Conservation (phyloP, 306 rosid species). For the Cucurbita moschata region DNA sequence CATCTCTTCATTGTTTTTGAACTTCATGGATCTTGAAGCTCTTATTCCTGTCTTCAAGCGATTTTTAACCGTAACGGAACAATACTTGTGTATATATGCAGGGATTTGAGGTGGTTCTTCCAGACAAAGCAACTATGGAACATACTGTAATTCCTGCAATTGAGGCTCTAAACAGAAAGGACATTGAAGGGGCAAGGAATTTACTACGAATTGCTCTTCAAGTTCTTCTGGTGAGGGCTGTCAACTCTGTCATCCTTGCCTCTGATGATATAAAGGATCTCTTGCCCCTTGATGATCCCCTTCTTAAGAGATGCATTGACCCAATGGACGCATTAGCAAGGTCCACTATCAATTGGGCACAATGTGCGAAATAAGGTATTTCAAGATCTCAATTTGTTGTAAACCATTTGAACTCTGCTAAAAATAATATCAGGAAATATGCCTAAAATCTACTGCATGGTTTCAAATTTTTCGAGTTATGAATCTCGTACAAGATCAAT, state of each 20-base stretch:
- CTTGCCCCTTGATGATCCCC: slow-evolving; percentile 44
- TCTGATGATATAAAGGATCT: slow-evolving; percentile 45
- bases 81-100: background rate
- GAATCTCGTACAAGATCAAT: background rate
- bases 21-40: background rate
- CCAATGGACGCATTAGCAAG: slow-evolving; percentile 32
- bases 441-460: background rate
- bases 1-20: background rate
- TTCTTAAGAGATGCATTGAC: slow-evolving; percentile 28
- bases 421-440: background rate
- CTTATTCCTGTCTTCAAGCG: background rate
- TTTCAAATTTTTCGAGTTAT: background rate
- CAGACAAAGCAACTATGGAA: slow-evolving; percentile 67
- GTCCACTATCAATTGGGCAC: slow-evolving; percentile 32
- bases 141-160: slow-evolving; percentile 52
- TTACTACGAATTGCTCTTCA: slow-evolving; percentile 60
- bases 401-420: background rate
- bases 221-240: slow-evolving; percentile 66
- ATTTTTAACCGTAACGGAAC: background rate
- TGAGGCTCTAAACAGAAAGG: slow-evolving; percentile 60
- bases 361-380: slow-evolving; percentile 11
- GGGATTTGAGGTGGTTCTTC: slow-evolving; percentile 72
- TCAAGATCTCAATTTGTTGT: background rate
- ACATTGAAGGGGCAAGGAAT: slow-evolving; percentile 65
- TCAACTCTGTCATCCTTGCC: slow-evolving; percentile 47